Evolutionary conservation across 768 basidiomycete genomes (phyloP).

Genomic region (Hygrocybe coccinea): DNA sequence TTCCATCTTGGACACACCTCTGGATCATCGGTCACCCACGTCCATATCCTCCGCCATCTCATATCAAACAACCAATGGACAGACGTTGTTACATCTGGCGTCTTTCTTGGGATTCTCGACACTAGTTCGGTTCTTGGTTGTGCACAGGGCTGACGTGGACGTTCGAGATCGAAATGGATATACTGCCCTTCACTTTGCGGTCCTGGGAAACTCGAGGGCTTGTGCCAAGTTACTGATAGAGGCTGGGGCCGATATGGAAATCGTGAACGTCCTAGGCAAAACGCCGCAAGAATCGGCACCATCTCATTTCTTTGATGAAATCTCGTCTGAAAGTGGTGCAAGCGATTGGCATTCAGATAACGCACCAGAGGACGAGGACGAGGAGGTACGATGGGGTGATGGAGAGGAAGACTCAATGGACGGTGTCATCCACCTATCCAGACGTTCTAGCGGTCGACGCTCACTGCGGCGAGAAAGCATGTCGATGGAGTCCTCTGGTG

Average conservation of each 20-base stretch:
- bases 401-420: conserved; percentile 60
- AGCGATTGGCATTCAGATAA: conserved; percentile 26
- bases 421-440: conserved; percentile 20
- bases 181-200: conserved; percentile 86
- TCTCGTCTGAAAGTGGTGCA: conserved; percentile 29
- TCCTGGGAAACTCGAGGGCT: conserved; percentile 53
- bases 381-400: conserved; percentile 67
- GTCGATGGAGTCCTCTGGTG: background rate
- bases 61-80: conserved; percentile 63
- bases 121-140: conserved; percentile 67
- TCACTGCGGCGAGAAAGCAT: conserved; percentile 26
- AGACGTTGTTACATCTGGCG: conserved; percentile 87
- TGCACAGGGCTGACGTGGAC: conserved; percentile 72
- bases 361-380: conserved; percentile 27
- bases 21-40: conserved; percentile 40
- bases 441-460: conserved; percentile 31
- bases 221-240: conserved; percentile 66
- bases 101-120: conserved; percentile 70
- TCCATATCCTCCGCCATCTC: conserved; percentile 59
- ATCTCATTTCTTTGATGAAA: conserved; percentile 42
- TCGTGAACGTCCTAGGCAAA: conserved; percentile 68
- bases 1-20: conserved; percentile 62
- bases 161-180: conserved; percentile 84
- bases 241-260: conserved; percentile 75
- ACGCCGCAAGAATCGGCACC: conserved; percentile 56